Base-by-base conservation (phyloP, 2,329 filamentous ascomycete species). In the Hypoxylon sp. region DNA sequence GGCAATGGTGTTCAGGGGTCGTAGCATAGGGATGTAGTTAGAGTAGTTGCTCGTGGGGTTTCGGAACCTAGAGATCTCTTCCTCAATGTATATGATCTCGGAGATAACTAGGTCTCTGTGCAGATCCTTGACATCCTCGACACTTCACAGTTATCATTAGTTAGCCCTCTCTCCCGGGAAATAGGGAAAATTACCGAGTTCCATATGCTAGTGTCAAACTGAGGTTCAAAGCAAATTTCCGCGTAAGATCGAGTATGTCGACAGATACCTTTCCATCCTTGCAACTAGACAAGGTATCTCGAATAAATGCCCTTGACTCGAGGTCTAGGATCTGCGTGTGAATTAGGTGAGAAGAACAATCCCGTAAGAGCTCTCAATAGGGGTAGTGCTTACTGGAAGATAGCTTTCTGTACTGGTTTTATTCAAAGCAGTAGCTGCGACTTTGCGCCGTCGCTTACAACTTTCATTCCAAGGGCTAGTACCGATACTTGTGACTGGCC, bases 391-490 rank as follows among this genome's bases (percentile, higher is more conserved):
- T 44, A 73, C 65, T 0, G 89, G 89, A 83, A 90, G 89, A 75
- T 91, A 91, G 2, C 86, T 89, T 72, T 90, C 87, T 6, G 89
- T 87, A 0, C 88, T 87, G 0, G 89, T 88, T 4, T 87, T 83
- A 76, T 92, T 92, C 48, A 92, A 80, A 0, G 89, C 89, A 0
- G 88, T 90, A 0, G 89, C 89, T 0, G 89, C 89, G 2, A 89
- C 88, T 81, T 91, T 91, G 44, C 89, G 84, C 6, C 89, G 82
- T 10, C 84, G 82, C 76, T 91, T 91, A 79, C 88, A 90, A 15
- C 87, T 89, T 57, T 91, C 89, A 70, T 91, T 88, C 88, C 89
- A 91, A 0, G 89, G 89, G 0, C 88, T 90, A 1, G 89, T 91
- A 1, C 89, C 89, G 59, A 92, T 90, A 13, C 75, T 78, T 0